Evolutionary conservation across 164 flowering plant species (phyloP), one percentile per base, ranked within the genome.

Genomic region (Euptelea pleiosperma): DNA sequence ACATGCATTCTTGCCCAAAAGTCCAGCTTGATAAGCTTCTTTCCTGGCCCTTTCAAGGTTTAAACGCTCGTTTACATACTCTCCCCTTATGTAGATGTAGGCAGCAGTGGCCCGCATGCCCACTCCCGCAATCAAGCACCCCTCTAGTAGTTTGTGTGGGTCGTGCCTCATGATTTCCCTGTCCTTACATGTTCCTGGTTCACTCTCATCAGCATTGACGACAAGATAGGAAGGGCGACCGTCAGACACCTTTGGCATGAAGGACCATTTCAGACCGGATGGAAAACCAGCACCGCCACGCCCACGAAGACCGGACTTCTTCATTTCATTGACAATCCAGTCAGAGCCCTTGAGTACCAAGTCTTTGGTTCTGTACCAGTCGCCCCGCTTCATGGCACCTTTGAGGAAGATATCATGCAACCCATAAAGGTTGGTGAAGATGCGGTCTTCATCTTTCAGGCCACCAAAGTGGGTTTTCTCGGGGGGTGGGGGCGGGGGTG

Each of bases 381-480:
- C 97, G 16, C 97, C 92, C 9, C 92, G 71, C 68, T 90, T 90
- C 86, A 87, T 77, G 58, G 97, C 95, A 64, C 97, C 95, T 73
- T 87, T 87, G 8, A 90, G 86, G 63, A 85, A 87, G 12, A 86
- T 89, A 55, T 85, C 97, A 55, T 90, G 85, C 66, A 87, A 42
- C 33, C 92, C 95, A 68, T 90, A 90, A 24, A 90, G 66, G 65
- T 90, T 90, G 45, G 95, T 90, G 67, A 90, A 90, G 43, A 90
- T 90, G 25, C 95, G 82, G 37, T 90, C 97, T 57, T 90, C 97
- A 76, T 90, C 97, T 62, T 83, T 87, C 53, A 90, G 71, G 62
- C 88, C 94, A 39, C 97, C 97, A 77, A 90, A 90, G 66, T 85
- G 95, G 57, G 95, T 87, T 63, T 78, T 90, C 79, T 90, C 95